phyloP scores from a whole-genome alignment of 495 filamentous ascomycete genomes.

The Tuber borchii region DNA sequence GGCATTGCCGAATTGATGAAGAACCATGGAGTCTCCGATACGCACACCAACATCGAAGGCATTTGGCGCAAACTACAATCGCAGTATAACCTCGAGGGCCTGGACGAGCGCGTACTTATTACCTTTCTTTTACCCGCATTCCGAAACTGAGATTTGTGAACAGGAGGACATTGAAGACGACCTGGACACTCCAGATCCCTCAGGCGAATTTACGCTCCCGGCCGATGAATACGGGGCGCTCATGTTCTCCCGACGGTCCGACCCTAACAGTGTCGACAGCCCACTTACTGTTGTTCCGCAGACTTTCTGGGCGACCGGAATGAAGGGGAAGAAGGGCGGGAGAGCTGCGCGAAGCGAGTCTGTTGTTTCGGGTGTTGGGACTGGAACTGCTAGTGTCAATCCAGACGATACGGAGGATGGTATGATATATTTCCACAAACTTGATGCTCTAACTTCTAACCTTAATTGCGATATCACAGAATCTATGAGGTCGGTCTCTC shows the following conservation, averaged over 20 bases:
- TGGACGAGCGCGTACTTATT: slow-evolving; percentile 69
- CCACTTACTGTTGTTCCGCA: slow-evolving; percentile 46
- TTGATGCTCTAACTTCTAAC: slow-evolving; percentile 11
- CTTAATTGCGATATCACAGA: slow-evolving; percentile 17
- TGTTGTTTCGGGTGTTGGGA: slow-evolving; percentile 43
- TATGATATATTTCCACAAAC: slow-evolving; percentile 6
- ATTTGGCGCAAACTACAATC: slow-evolving; percentile 84
- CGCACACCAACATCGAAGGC: slow-evolving; percentile 78
- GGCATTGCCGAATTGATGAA: slow-evolving; percentile 78
- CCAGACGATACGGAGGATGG: slow-evolving; percentile 25
- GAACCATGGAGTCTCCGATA: slow-evolving; percentile 74
- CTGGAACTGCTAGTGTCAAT: slow-evolving; percentile 20
- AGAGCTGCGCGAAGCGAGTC: slow-evolving; percentile 45
- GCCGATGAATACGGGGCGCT: slow-evolving; percentile 66
- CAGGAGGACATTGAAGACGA: slow-evolving; percentile 59
- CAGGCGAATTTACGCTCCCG: slow-evolving; percentile 70
- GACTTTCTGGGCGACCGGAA: slow-evolving; percentile 47
- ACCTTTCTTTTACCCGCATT: not conserved
- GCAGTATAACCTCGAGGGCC: slow-evolving; percentile 78
- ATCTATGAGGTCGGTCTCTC: slow-evolving; percentile 32
- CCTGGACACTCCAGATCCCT: slow-evolving; percentile 48
- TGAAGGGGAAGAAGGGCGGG: slow-evolving; percentile 34
- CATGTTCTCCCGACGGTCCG: slow-evolving; percentile 63
- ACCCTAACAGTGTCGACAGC: slow-evolving; percentile 53
- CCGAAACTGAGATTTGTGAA: slow-evolving; percentile 44